Base-by-base conservation (phyloP, 2,329 filamentous ascomycete species). In the Aspergillus viridinutans region DNA sequence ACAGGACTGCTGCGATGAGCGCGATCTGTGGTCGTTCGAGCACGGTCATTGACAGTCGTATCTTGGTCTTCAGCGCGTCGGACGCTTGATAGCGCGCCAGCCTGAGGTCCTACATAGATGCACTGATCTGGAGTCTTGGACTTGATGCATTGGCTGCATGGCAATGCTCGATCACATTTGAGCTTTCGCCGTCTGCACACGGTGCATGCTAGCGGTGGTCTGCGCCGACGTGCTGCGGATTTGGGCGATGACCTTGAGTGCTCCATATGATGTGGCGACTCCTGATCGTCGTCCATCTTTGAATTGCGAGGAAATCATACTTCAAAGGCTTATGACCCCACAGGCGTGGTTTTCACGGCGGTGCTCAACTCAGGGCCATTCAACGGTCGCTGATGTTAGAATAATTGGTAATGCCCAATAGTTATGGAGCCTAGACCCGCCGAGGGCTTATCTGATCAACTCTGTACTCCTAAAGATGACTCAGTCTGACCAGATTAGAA, bases 161-260 rank as follows among this genome's bases (percentile, higher is more conserved):
- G 88, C 52, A 88, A 82, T 21, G 79, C 74, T 69, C 90, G 90
- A 76, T 90, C 87, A 75, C 90, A 93, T 71, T 89, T 90, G 55
- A 92, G 78, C 74, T 93, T 93, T 43, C 90, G 83, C 23, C 88
- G 83, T 42, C 90, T 83, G 69, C 88, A 90, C 71, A 88, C 85
- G 35, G 88, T 80, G 69, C 86, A 90, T 28, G 85, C 87, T 6
- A 59, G 83, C 83, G 71, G 90, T 87, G 78, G 88, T 82, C 67
- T 84, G 80, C 76, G 88, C 83, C 61, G 67, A n/a, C 70, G 78
- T 32, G 83, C 79, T 55, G 56, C 49, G 29, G 57, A 57, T 57
- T 59, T 58, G 54, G 23, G 54, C 56, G n/a, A 59, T 43, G n/a
- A 54, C 53, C 35, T 49, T 52, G n/a, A 29, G 47, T 20, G 42